Evolutionary conservation across 2,329 filamentous ascomycete genomes (phyloP).

Genomic region (Daldinia eschscholtzii): DNA sequence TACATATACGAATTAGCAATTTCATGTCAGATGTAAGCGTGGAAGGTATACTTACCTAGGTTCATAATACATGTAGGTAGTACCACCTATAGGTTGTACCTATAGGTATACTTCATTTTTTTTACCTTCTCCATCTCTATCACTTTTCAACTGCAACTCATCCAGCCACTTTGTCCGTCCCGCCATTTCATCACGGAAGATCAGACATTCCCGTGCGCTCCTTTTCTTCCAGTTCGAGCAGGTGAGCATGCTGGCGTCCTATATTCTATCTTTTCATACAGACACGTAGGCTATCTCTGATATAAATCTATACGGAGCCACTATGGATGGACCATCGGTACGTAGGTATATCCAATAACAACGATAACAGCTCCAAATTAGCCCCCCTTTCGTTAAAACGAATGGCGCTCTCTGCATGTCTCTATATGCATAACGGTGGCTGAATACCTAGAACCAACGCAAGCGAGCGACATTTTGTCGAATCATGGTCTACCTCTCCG

Average conservation of each 20-base stretch:
- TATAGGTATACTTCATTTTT: background rate
- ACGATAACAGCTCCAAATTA: slow-evolving; percentile 35
- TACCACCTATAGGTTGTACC: background rate
- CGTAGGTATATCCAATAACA: slow-evolving; percentile 35
- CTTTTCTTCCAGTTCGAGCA: slow-evolving; percentile 40
- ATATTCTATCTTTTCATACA: slow-evolving; percentile 11
- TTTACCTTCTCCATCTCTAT: slow-evolving; percentile 12
- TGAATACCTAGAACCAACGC: slow-evolving; percentile 33
- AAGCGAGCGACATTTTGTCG: slow-evolving; percentile 33
- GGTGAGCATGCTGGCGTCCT: slow-evolving; percentile 29
- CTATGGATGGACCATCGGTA: slow-evolving; percentile 39
- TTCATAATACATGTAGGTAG: background rate
- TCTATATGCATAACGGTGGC: slow-evolving; percentile 32
- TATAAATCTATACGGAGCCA: slow-evolving; percentile 25
- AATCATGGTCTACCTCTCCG: slow-evolving; percentile 40
- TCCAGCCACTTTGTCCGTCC: slow-evolving; percentile 9
- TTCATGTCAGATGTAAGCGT: background rate
- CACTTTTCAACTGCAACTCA: background rate
- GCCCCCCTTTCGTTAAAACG: slow-evolving; percentile 24
- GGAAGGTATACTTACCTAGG: background rate
- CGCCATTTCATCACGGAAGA: slow-evolving; percentile 27
- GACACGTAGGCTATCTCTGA: slow-evolving; percentile 28
- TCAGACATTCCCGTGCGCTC: slow-evolving; percentile 24
- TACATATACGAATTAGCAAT: background rate
- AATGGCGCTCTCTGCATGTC: slow-evolving; percentile 27